These are phyloP conservation scores for Lactarius indigo DNA, from an alignment of 768 basidiomycete species.

Conservation along the genomic window DNA sequence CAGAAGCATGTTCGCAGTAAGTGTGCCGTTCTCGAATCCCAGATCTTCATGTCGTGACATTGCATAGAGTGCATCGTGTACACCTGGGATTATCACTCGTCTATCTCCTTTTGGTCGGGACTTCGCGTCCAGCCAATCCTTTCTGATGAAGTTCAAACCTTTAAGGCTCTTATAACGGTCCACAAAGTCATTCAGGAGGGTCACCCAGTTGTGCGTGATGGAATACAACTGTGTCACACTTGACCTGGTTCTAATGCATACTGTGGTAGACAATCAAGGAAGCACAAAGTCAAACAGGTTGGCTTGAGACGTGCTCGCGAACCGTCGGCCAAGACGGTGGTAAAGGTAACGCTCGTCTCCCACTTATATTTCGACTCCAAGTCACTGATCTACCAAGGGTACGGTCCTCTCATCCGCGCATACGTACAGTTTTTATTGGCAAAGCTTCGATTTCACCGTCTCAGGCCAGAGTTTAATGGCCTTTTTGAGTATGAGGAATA, in stretches of 20 bases:
- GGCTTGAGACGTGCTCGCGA: slow-evolving; percentile 95
- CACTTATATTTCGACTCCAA: neutral
- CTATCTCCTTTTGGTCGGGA: slow-evolving; percentile 96
- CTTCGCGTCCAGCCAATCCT: slow-evolving; percentile 95
- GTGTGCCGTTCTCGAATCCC: slow-evolving; percentile 30
- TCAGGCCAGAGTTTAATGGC: slow-evolving; percentile 97
- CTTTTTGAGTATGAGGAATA: slow-evolving; percentile 99
- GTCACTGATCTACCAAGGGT: slow-evolving; percentile 50
- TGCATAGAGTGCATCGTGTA: slow-evolving; percentile 91
- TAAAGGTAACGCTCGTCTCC: slow-evolving; percentile 51
- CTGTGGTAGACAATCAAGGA: slow-evolving; percentile 83
- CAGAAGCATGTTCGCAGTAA: slow-evolving; percentile 99
- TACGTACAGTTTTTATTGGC: slow-evolving; percentile 95
- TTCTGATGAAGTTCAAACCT: slow-evolving; percentile 96
- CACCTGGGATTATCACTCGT: slow-evolving; percentile 99
- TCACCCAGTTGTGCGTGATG: slow-evolving; percentile 75
- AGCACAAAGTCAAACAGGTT: slow-evolving; percentile 93
- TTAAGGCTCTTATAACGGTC: slow-evolving; percentile 95
- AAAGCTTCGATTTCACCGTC: slow-evolving; percentile 92
- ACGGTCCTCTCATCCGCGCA: slow-evolving; percentile 87
- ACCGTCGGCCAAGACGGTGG: slow-evolving; percentile 78
- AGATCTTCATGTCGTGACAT: slow-evolving; percentile 6
- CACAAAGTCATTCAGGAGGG: slow-evolving; percentile 99
- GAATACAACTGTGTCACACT: slow-evolving; percentile 14
- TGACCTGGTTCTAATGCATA: slow-evolving; percentile 20